A percentile compares a stretch with the other conserved stretches of the same genome.
phyloP scores from a whole-genome alignment of 805 yeast species.

The Yamadazyma nakazawae region DNA sequence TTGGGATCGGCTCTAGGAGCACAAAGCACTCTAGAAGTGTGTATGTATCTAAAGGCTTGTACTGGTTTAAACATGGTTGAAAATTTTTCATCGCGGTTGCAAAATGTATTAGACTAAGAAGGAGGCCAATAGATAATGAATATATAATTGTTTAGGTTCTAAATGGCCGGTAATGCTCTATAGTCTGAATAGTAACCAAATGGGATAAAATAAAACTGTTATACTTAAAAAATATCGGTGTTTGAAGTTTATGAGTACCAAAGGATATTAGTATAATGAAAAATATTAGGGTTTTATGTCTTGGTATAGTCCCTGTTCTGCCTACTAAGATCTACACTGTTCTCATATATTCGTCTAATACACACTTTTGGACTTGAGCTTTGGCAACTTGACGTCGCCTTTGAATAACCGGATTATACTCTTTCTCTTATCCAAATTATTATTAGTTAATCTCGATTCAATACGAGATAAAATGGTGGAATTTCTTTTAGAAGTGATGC shows the following conservation, averaged over 20 bases:
- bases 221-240: no score
- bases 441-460: conserved; percentile 5
- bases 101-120: background rate
- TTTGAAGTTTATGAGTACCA: no score
- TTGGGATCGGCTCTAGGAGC: conserved; percentile 12
- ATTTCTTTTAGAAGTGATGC: conserved; percentile 2
- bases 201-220: no score
- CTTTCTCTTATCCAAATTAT: conserved; percentile 12
- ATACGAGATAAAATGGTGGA: conserved; percentile 6
- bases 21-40: background rate
- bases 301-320: no score
- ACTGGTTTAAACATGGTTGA: conserved; percentile 5
- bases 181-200: no score
- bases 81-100: conserved; percentile 7
- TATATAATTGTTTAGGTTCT: no score
- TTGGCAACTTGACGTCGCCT: conserved; percentile 17
- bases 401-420: conserved; percentile 17
- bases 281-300: no score
- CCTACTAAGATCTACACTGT: background rate
- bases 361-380: conserved; percentile 17
- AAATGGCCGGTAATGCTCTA: no score
- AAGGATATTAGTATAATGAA: no score
- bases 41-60: background rate
- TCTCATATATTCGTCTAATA: conserved; percentile 6
- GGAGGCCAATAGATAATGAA: no score